These are phyloP conservation scores for Collariella sp. DNA, from an alignment of 495 filamentous ascomycete genomes.

Conservation along the genomic window DNA sequence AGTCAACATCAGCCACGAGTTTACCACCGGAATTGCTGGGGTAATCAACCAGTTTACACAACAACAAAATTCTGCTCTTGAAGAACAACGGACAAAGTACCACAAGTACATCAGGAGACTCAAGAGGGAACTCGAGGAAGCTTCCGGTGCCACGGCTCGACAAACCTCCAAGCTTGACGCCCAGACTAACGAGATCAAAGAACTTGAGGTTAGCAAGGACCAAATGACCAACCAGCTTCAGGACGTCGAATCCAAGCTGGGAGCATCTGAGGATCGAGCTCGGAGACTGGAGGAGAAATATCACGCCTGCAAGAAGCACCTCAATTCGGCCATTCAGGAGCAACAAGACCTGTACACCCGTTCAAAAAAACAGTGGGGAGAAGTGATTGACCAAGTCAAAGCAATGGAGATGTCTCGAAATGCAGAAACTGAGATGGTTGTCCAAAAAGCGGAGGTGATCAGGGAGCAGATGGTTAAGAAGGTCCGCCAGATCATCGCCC, in stretches of 20 bases:
- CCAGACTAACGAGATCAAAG: slow-evolving; percentile 19
- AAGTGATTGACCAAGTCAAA: slow-evolving; percentile 20
- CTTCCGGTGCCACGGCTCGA: not conserved
- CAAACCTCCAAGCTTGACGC: not conserved
- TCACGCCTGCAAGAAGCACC: slow-evolving; percentile 19
- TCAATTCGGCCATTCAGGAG: slow-evolving; percentile 33
- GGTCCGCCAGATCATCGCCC: slow-evolving; percentile 20
- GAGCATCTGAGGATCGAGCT: slow-evolving; percentile 10
- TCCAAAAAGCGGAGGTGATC: slow-evolving; percentile 23
- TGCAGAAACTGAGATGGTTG: slow-evolving; percentile 17
- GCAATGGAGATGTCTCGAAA: slow-evolving; percentile 14
- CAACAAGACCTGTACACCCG: slow-evolving; percentile 31
- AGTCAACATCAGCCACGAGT: slow-evolving; percentile 16
- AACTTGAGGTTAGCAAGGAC: slow-evolving; percentile 16
- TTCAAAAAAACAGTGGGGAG: slow-evolving; percentile 22
- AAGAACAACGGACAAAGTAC: slow-evolving; percentile 17
- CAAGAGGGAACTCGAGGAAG: slow-evolving; percentile 5
- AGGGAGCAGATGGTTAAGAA: slow-evolving; percentile 28
- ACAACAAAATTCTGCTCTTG: slow-evolving; percentile 9
- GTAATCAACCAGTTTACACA: slow-evolving; percentile 23
- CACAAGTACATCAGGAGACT: slow-evolving; percentile 17
- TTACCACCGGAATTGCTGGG: slow-evolving; percentile 14
- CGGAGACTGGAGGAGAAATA: slow-evolving; percentile 26
- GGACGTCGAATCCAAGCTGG: slow-evolving; percentile 19
- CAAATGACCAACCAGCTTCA: slow-evolving; percentile 17